Percentiles rank a stretch among this genome's conserved stretches.
Conservation (phyloP, 441 rosid species). For the Arabidopsis lyrata region DNA sequence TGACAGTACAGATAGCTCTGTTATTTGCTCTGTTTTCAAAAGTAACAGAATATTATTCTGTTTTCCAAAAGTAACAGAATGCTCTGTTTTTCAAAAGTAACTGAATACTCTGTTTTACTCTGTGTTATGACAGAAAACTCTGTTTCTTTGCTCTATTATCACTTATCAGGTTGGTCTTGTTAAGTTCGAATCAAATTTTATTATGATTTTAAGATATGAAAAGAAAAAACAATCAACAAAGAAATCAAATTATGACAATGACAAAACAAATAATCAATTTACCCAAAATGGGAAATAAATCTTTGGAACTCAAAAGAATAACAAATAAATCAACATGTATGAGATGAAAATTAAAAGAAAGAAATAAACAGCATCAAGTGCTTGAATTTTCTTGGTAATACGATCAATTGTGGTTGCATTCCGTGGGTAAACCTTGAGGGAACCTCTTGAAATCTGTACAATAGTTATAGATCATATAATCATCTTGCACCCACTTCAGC, state of each 20-base stretch:
- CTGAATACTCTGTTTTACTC: slow-evolving; percentile 1
- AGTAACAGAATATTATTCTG: neutral
- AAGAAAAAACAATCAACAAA: neutral
- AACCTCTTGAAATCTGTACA: slow-evolving; percentile 49
- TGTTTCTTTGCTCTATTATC: slow-evolving; percentile 12
- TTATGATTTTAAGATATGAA: neutral
- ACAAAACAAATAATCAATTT: neutral
- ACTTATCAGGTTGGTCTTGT: neutral
- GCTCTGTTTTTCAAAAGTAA: neutral
- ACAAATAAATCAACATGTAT: slow-evolving; percentile 22
- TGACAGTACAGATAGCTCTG: neutral
- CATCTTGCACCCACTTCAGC: slow-evolving; percentile 47
- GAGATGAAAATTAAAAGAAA: neutral
- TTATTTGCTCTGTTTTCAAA: neutral
- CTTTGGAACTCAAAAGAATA: slow-evolving; percentile 9
- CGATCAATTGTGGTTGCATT: slow-evolving; percentile 42
- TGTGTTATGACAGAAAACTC: neutral
- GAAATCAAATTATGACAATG: neutral
- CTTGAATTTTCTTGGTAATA: neutral
- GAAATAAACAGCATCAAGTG: neutral
- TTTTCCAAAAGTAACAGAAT: neutral
- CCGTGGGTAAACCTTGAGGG: slow-evolving; percentile 46
- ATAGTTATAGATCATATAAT: slow-evolving; percentile 52
- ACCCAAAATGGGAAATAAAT: slow-evolving; percentile 25
- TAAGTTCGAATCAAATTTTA: neutral